These are phyloP conservation scores for Trichoderma afroharzianum DNA, from an alignment of 2,329 filamentous ascomycete species.

Conservation along the genomic window DNA sequence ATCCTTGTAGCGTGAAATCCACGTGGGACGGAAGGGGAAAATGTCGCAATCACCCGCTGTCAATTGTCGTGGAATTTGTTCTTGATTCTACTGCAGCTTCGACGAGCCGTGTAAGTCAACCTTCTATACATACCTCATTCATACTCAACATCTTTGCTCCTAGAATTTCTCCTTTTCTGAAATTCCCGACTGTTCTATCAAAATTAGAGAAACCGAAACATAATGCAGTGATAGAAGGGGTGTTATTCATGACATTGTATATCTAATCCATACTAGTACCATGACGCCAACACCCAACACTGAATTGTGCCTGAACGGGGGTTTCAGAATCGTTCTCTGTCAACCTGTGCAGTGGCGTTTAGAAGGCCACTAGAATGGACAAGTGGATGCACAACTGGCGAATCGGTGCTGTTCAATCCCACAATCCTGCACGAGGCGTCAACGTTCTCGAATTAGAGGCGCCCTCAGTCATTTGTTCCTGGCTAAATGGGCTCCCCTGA, in stretches of 20 bases:
- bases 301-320: not conserved
- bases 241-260: not conserved
- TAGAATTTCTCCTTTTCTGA: not conserved
- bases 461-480: conserved; percentile 3
- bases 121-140: not conserved
- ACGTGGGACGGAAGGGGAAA: conserved; percentile 3
- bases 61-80: not conserved
- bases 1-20: not conserved
- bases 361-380: conserved; percentile 5
- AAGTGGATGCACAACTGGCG: not conserved
- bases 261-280: not conserved
- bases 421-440: not conserved
- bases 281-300: not conserved
- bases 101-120: not conserved
- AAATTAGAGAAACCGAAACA: not conserved
- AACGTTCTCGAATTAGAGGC: conserved; percentile 7
- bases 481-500: not conserved
- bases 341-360: not conserved
- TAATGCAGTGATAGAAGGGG: not conserved
- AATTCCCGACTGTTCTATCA: not conserved
- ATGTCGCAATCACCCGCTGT: not conserved
- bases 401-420: not conserved
- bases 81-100: not conserved
- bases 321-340: not conserved
- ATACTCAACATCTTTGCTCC: not conserved